Percentiles rank a stretch among this genome's conserved stretches.
Evolutionary conservation across 1,284 basidiomycete genomes (phyloP).

Genomic region (Moesziomyces parantarcticus): DNA sequence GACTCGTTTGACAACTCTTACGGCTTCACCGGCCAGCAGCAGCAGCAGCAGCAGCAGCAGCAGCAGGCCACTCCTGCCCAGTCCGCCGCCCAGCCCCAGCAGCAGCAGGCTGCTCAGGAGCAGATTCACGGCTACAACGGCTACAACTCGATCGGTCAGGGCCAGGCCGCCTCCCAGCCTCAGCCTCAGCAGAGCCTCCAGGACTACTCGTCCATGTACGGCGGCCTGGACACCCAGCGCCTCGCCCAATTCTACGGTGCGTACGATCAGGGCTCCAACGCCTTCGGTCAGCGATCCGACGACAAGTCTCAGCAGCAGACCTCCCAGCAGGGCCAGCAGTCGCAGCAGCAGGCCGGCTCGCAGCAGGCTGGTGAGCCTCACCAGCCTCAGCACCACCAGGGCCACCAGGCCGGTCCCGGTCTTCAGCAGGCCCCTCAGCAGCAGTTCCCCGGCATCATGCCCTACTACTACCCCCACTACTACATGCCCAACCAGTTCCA

Average conservation of each 20-base stretch:
- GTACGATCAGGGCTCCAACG: constrained; percentile 57
- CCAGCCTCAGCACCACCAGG: constrained; percentile 41
- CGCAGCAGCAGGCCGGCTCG: constrained; percentile 33
- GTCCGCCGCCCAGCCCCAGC: constrained; percentile 17
- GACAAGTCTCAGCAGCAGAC: constrained; percentile 46
- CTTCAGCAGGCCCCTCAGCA: constrained; percentile 57
- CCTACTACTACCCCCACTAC: constrained; percentile 68
- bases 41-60: constrained; percentile 38
- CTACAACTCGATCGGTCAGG: constrained; percentile 45
- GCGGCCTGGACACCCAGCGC: constrained; percentile 60
- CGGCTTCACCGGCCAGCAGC: constrained; percentile 45
- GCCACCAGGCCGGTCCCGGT: constrained; percentile 48
- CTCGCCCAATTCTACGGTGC: constrained; percentile 60
- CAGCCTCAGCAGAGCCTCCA: constrained; percentile 50
- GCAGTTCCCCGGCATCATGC: constrained; percentile 66
- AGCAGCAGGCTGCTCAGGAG: constrained; percentile 40
- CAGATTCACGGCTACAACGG: constrained; percentile 54
- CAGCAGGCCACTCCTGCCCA: constrained; percentile 24
- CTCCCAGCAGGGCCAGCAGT: constrained; percentile 37
- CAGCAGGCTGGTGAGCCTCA: constrained; percentile 38
- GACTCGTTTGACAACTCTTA: constrained; percentile 51
- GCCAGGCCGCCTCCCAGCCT: constrained; percentile 29
- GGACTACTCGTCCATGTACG: constrained; percentile 61
- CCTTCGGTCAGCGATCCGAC: constrained; percentile 49
- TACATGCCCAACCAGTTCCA: constrained; percentile 68